Base-by-base conservation (phyloP, 2,329 filamentous ascomycete species). In the Monosporascus cannonballus region DNA sequence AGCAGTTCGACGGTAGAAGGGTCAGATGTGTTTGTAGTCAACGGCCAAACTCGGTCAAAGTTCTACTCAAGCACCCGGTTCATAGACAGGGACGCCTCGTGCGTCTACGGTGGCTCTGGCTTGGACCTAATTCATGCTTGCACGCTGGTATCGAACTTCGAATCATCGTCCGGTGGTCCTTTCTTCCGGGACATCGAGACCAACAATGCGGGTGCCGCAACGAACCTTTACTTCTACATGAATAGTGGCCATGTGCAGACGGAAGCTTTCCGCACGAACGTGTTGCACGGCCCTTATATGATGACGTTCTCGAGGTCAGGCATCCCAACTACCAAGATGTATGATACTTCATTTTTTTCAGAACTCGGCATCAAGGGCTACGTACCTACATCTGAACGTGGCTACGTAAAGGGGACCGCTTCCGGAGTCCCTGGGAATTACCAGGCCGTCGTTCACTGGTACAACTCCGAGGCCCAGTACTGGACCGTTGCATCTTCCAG, bases 31-130 rank as follows among this genome's bases (percentile, higher is more conserved):
- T 87, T 78, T 61, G 54, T 83, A 8, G 81, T 87, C 45, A 68
- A 73, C 56, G 79, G 82, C 22, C 72, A 87, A 64, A 87, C 84
- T 0, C 78, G 84, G 39, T 83, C 79, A 68, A 88, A 88, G 67
- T 88, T 87, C 72, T 88, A 85, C 70, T 85, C 81, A 2, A 83
- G 80, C 54, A 74, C 85, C 56, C 76, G 84, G n/a, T 87, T 86
- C 68, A 87, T 88, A 62, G 85, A 88, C 64, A 83, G 86, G 59
- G 72, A 80, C 45, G 75, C 79, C 25, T 83, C 85, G 64, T 87
- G 84, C 66, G 79, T 84, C 38, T 77, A 76, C 54, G 77, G 78
- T 18, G 73, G 71, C 53, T 68, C 78, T 22, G 73, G 71, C 54
- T 68, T 66, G 30, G 61, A 67, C 45, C 48, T 68, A 25, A 75